Base-by-base conservation (phyloP, 495 filamentous ascomycete genomes). In the Aspergillus asperescens region DNA sequence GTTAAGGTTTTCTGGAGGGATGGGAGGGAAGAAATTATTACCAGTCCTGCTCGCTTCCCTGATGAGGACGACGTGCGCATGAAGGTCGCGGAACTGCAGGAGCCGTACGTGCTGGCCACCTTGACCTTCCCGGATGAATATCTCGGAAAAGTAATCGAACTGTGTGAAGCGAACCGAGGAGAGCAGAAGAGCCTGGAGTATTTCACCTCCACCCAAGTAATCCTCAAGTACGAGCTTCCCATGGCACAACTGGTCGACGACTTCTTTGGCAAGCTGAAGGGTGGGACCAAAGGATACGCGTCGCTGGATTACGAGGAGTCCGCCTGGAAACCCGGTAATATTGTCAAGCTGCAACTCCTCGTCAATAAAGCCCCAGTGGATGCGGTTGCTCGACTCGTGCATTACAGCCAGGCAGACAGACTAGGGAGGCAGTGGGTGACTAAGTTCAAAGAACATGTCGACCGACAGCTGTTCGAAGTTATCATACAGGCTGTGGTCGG, bases 381-480 rank as follows among this genome's bases (percentile, higher is more conserved):
- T 68, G 93, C 93, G 6, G 87, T 98, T n/a, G 81, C 90, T 15
- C 82, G 91, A 39, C 82, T 98, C 4, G 81, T 98, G 32, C 93
- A 98, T 59, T 63, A 71, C 46, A 87, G 83, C 32, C 89, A 96
- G 70, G 83, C 82, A 0, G 80, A 86, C 8, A 76, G 86, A 20
- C 70, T 93, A 10, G 93, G 90, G 18, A 77, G 85, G 51, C 73
- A 82, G 55, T 98, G 93, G 93, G 93, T 97, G 9, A 83, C 79
- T 16, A 97, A 95, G 69, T 97, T 98, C 75, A 97, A 96, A 65
- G 83, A 95, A 69, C 91, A 96, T 62, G 93, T 98, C 3, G 86
- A 95, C 52, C 75, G 93, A 25, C 94, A 98, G 71, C 87, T 96
- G 76, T 98, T 95, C 64, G 93, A 98, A 68, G 82, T 98, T 5